These are phyloP conservation scores for Arabis hirsuta DNA, from an alignment of 345 rosid species.

Conservation along the genomic window DNA sequence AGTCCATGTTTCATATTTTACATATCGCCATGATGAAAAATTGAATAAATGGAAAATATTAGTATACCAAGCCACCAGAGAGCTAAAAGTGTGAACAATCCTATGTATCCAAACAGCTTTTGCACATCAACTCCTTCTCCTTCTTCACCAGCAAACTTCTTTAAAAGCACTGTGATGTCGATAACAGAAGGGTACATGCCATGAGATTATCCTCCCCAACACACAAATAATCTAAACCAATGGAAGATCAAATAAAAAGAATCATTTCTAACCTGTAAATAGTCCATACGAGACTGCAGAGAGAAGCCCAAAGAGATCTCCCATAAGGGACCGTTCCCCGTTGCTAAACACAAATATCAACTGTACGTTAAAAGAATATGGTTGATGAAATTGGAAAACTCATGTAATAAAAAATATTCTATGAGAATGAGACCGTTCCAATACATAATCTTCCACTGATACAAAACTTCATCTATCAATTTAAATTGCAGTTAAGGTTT, in stretches of 20 bases:
- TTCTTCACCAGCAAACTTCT: conserved; percentile 95
- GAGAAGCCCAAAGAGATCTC: conserved; percentile 96
- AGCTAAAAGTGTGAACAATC: conserved; percentile 93
- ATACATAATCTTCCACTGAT: neutral
- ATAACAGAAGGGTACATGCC: conserved; percentile 6
- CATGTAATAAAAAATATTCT: conserved; percentile 28
- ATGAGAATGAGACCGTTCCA: conserved; percentile 18
- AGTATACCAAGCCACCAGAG: conserved; percentile 99
- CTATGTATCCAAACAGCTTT: conserved; percentile 96
- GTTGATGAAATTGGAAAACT: conserved; percentile 37
- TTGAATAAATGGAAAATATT: conserved; percentile 4
- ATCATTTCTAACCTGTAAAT: conserved; percentile 67
- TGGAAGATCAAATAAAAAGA: neutral
- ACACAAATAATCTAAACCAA: neutral
- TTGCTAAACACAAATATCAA: conserved; percentile 73
- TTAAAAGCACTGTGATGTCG: conserved; percentile 79
- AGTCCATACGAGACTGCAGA: conserved; percentile 94
- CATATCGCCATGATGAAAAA: neutral
- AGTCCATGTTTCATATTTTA: neutral
- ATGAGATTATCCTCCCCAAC: conserved; percentile 12
- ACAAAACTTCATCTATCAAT: neutral
- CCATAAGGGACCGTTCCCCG: conserved; percentile 81
- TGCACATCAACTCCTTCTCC: conserved; percentile 94
- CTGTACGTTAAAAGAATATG: conserved; percentile 49
- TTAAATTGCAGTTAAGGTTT: too few species aligned